Base-by-base conservation (phyloP, 2,329 filamentous ascomycete genomes). In the Cladosporium sp. region DNA sequence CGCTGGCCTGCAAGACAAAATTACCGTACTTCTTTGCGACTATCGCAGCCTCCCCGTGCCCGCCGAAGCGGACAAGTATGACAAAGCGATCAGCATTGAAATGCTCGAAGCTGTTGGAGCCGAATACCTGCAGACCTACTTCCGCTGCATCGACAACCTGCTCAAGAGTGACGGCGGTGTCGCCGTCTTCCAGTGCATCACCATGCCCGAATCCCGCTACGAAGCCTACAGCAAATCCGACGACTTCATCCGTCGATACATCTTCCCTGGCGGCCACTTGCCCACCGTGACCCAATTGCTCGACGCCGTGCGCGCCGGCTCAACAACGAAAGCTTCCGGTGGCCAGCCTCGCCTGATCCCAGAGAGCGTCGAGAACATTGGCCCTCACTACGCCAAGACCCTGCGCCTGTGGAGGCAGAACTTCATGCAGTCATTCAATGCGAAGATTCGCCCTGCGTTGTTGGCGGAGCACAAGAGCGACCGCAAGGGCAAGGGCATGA, bases 241-340 rank as follows among this genome's bases (percentile, higher is more conserved):
- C 70, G 88, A 90, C 68, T 91, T 91, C 72, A 90, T 91, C 68
- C 83, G 87, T 59, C 84, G 86, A 62, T 89, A 91, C 73, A 90
- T 91, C 57, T 91, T 92, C 72, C 88, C 88, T 0, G 88, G 88
- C n/a, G 88, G 88, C 0, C 87, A 90, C 67, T 75, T 91, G 69
- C 67, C 89, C 75, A 42, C 91, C 82, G 59, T 88, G 74, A 65
- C 85, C 79, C 67, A 97, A 76, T 60, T 86, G 74, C n/a, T 87
- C 74, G 67, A 83, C 82, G 69, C 85, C 36, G 86, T 91, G 63
- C 81, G 79, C 40, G 76, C 77, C 25, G 84, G 84, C 36, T 87
- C 86, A 0, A 82, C 81, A 0, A 58, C 59, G 1, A 63, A 59
- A 12, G 28, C 63, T 5, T 56, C 67, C 34, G 19, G 17, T 7